phyloP scores from a whole-genome alignment of 2,329 filamentous ascomycete species.

The Penicillium carneum region DNA sequence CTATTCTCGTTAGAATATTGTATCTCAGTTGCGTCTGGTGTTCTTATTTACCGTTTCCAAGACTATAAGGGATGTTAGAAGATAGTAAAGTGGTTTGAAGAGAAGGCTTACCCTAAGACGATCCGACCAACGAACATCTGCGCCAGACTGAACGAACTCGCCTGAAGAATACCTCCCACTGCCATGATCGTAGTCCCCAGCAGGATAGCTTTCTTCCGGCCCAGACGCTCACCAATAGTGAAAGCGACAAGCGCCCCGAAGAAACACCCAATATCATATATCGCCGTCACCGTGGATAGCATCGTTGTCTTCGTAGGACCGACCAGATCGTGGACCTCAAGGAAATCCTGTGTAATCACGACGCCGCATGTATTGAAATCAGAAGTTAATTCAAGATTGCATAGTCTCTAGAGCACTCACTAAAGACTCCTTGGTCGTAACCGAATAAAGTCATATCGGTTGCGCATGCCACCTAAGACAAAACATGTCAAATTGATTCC shows the following conservation, averaged over 20 bases:
- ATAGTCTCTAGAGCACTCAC: constrained; percentile 39
- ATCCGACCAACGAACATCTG: constrained; percentile 58
- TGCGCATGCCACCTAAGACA: constrained; percentile 19
- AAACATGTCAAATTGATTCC: not conserved
- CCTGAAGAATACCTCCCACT: constrained; percentile 56
- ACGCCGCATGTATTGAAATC: constrained; percentile 54
- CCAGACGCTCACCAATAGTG: constrained; percentile 57
- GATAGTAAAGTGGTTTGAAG: constrained; percentile 37
- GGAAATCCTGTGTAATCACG: constrained; percentile 62
- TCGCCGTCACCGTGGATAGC: constrained; percentile 61
- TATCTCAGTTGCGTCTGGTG: too few relatives aligned
- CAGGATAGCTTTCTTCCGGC: constrained; percentile 58
- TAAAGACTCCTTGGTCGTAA: constrained; percentile 63
- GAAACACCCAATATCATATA: constrained; percentile 68
- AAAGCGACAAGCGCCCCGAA: constrained; percentile 62
- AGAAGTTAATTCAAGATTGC: not conserved
- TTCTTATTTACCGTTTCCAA: constrained; percentile 10
- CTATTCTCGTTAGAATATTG: constrained; percentile 22
- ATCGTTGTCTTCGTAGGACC: constrained; percentile 45
- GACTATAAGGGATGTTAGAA: not conserved
- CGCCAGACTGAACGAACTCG: constrained; percentile 53
- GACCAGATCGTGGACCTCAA: constrained; percentile 56
- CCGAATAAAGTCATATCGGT: constrained; percentile 57
- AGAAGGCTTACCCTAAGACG: constrained; percentile 3
- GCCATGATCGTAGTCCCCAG: constrained; percentile 56